Conservation (phyloP, 768 basidiomycete species). For the Kwoniella dejecticola region DNA sequence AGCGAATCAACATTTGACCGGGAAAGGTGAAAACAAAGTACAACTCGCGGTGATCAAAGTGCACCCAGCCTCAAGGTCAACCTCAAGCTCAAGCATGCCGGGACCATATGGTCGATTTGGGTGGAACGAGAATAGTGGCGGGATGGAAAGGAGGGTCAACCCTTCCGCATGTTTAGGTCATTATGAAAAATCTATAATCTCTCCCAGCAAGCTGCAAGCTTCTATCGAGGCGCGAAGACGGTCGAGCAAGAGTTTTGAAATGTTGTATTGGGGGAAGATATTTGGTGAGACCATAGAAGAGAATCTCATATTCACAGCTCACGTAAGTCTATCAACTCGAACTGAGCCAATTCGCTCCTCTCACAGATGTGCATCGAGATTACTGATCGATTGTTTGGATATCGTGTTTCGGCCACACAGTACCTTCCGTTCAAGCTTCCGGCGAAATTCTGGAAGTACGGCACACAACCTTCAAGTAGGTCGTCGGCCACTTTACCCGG, state of each 20-base stretch:
- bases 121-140: no score
- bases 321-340: no score
- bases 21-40: not conserved
- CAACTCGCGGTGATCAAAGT: no score
- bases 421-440: slow-evolving; percentile 31
- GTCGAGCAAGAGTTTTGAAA: slow-evolving; percentile 18
- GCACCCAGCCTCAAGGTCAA: not conserved
- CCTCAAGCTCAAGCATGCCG: no score
- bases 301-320: slow-evolving; percentile 19
- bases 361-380: not conserved
- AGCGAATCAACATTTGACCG: not conserved
- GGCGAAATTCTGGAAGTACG: slow-evolving; percentile 16
- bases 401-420: not conserved
- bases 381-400: not conserved
- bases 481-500: no score
- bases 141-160: not conserved
- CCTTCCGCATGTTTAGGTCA: not conserved
- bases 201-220: not conserved
- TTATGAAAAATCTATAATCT: not conserved
- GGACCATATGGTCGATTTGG: no score
- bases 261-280: slow-evolving; percentile 37
- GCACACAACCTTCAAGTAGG: no score
- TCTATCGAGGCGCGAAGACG: not conserved
- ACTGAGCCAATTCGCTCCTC: no score
- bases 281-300: slow-evolving; percentile 32